A percentile compares a stretch with the other conserved stretches of the same genome.
Evolutionary conservation across 805 yeast genomes (phyloP).

Genomic region (Yamadazyma akitaensis): DNA sequence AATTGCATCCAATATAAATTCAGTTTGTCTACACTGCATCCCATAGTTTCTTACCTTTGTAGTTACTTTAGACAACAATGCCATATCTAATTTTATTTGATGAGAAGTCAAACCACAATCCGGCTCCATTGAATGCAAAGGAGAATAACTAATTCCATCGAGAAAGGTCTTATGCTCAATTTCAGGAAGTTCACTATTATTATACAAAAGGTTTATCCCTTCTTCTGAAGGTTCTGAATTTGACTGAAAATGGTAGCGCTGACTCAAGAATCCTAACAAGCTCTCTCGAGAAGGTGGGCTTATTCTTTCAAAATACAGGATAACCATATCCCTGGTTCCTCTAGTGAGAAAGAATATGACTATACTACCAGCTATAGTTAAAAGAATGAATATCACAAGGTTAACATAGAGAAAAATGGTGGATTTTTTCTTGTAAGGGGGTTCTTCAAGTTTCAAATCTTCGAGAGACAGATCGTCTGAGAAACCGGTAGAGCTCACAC

Average conservation of each 20-base stretch:
- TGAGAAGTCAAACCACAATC: constrained; percentile 47
- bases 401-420: constrained; percentile 16
- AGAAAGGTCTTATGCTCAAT: constrained; percentile 23
- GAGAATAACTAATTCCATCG: constrained; percentile 61
- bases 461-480: background rate
- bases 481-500: background rate
- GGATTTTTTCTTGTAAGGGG: background rate
- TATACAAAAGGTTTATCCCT: background rate
- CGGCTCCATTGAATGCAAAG: constrained; percentile 50
- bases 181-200: constrained; percentile 9
- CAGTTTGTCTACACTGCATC: constrained; percentile 58
- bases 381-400: constrained; percentile 5
- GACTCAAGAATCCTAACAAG: constrained; percentile 8
- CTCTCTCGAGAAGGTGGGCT: constrained; percentile 18
- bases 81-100: constrained; percentile 55
- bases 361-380: constrained; percentile 8
- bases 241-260: background rate
- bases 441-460: background rate
- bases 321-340: constrained; percentile 28
- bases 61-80: constrained; percentile 56
- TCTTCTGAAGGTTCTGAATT: background rate
- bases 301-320: constrained; percentile 25
- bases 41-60: constrained; percentile 56
- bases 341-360: constrained; percentile 18
- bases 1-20: constrained; percentile 51